phyloP scores from a whole-genome alignment of 2,329 filamentous ascomycete genomes.

The Allantophomopsis cytisporea region DNA sequence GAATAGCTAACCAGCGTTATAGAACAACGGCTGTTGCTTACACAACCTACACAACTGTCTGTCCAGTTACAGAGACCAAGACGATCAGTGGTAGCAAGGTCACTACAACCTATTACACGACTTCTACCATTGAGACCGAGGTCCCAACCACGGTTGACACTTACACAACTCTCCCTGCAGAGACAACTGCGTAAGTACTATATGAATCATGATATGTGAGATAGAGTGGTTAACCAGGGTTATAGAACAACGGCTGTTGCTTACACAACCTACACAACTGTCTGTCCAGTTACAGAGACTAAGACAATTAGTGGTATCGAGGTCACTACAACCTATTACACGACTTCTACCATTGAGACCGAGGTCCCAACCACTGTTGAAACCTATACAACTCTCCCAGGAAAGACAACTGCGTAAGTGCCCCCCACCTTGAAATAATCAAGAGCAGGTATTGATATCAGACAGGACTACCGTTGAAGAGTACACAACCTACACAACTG shows the following conservation, averaged over 20 bases:
- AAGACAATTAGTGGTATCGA: slow-evolving; percentile 27
- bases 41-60: slow-evolving; percentile 12
- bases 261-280: slow-evolving; percentile 10
- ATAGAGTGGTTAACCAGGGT: neutral
- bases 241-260: neutral
- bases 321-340: slow-evolving; percentile 17
- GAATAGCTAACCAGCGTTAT: neutral
- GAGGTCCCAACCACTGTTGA: slow-evolving; percentile 1
- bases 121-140: slow-evolving; percentile 9
- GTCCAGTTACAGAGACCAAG: slow-evolving; percentile 28
- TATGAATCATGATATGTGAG: neutral
- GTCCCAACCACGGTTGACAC: slow-evolving; percentile 1
- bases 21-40: neutral
- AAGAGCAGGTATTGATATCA: no score
- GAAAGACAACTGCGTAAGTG: slow-evolving; percentile 3
- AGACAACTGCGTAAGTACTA: neutral
- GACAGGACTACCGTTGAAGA: slow-evolving; percentile 2
- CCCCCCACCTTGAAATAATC: neutral
- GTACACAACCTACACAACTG: slow-evolving; percentile 4
- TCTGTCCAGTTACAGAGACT: slow-evolving; percentile 26
- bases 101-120: slow-evolving; percentile 15
- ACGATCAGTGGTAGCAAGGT: slow-evolving; percentile 26
- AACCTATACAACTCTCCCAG: slow-evolving; percentile 1
- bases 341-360: slow-evolving; percentile 11
- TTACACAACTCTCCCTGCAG: slow-evolving; percentile 4